Evolutionary conservation across 371 early-diverging fungal species (phyloP), one percentile per base, ranked within the genome.

Genomic region (Dichotomocladium elegans): DNA sequence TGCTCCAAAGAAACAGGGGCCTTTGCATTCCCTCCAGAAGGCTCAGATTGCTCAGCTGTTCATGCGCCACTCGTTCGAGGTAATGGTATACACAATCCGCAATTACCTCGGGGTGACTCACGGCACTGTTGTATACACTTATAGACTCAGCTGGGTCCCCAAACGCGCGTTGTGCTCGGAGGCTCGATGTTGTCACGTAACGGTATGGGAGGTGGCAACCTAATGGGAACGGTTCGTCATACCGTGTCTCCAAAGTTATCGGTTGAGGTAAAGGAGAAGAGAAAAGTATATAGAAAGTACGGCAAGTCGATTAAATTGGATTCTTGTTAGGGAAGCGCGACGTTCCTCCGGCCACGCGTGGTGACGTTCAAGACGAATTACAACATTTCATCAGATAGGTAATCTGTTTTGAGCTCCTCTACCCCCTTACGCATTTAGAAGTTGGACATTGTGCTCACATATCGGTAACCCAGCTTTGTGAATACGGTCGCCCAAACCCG

Each of bases 61-160:
- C 51, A 83, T 93, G 72, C 82, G 82, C 53, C 93, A 93, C 62
- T 86, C 91, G 34, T 94, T 93, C 66, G 82, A 92, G 78, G 90
- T 89, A 75, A n/a, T n/a, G n/a, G n/a, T 24, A 57, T n/a, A 22
- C 22, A 1, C n/a, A 25, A 19, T 6, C 10, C n/a, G n/a, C n/a
- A n/a, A n/a, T n/a, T n/a, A n/a, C n/a, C n/a, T 4, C 12, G 25
- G 9, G 9, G 30, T 26, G 12, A 11, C 5, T 24, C 7, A 45
- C 5, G 8, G 4, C 15, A 26, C 11, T 14, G 31, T 41, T 41
- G 17, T 28, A 3, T 34, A 24, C n/a, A 14, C 34, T 25, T 34
- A 9, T 62, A 89, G 87, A 86, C 88, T 10, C 85, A 87, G 64
- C 47, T 92, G 21, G 76, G 81, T 25, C 73, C 81, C n/a, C 72